Evolutionary conservation across 495 filamentous ascomycete genomes (phyloP).

Genomic region (Annulohypoxylon nitens): DNA sequence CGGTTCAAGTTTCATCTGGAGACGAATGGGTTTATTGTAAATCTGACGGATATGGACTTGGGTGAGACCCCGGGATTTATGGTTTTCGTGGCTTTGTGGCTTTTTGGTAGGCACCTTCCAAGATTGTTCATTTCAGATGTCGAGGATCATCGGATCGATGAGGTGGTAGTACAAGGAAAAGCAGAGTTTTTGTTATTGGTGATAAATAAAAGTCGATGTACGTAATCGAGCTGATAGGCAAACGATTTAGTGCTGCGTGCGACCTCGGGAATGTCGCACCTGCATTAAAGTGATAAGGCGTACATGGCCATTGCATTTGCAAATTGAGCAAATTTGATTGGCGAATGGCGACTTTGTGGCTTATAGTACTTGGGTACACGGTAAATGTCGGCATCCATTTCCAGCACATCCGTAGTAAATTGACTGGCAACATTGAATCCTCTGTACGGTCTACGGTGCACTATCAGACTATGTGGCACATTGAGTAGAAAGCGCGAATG

Average conservation of each 20-base stretch:
- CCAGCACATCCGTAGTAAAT: neutral
- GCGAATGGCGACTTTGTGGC: constrained; percentile 27
- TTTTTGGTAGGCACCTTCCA: too few relatives aligned
- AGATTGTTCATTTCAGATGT: neutral
- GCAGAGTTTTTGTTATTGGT: neutral
- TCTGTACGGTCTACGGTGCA: too few relatives aligned
- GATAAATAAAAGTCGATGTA: neutral
- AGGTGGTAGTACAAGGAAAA: constrained; percentile 16
- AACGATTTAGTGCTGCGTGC: constrained; percentile 18
- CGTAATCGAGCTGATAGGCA: neutral
- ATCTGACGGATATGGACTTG: neutral
- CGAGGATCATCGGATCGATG: constrained; percentile 8
- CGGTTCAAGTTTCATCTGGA: constrained; percentile 63
- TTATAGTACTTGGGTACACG: constrained; percentile 11
- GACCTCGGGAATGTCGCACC: constrained; percentile 23
- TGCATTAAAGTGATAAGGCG: constrained; percentile 31
- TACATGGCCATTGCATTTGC: constrained; percentile 21
- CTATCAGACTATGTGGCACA: constrained; percentile 2
- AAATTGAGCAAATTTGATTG: constrained; percentile 42
- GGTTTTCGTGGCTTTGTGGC: neutral
- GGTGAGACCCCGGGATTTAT: constrained; percentile 4
- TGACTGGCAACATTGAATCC: neutral
- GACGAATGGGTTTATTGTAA: constrained; percentile 40
- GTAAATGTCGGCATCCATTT: constrained; percentile 39
- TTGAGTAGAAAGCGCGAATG: neutral